Evolutionary conservation across 2,329 filamentous ascomycete species (phyloP), one percentile per base, ranked within the genome.

Genomic region (Pezicula neosporulosa): DNA sequence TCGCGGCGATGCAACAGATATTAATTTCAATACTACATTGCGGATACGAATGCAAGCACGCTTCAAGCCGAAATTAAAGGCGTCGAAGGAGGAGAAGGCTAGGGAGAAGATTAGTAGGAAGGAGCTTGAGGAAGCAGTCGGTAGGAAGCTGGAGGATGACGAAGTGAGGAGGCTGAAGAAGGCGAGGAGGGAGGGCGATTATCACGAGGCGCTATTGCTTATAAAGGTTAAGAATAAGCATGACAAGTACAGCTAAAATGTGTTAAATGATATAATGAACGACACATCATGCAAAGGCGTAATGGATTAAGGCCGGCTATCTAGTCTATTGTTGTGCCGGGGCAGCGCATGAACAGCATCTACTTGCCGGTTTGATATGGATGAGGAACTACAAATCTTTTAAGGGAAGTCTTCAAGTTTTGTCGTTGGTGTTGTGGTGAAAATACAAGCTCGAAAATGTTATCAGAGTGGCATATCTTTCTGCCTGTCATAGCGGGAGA

Each of bases 191-290:
- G 89, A 97, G 61, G 94, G 94, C 0, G 86, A 93, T 67, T 97
- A 94, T 67, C 89, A 97, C 67, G 92, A 97, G 72, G 82, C 82
- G 60, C 71, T 97, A 63, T 71, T 97, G 58, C 86, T 95, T 71
- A 76, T 97, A 50, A 94, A 93, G 70, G 87, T 94, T 28, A 96
- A 96, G 75, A 85, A 85, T 50, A 96, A 96, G 73, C 92, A 96
- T 71, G 91, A 96, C 72, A 96, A 96, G 69, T 96, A 78, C 56
- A 74, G 76, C 46, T 79, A 66, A 77, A 16, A 19, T 9, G 15
- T 42, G 27, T 30, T 30, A 33, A 18, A 15, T 21, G 15, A 15
- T 16, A 39, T 13, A 39, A 15, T 3, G 19, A 13, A 33, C 9
- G 12, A 13, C 30, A 33, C 12, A 10, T 13, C 30, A 33, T 2